A percentile compares a stretch with the other conserved stretches of the same genome.
Conservation (phyloP, 192 early-diverging fungal genomes). For the Coemansia sp. region DNA sequence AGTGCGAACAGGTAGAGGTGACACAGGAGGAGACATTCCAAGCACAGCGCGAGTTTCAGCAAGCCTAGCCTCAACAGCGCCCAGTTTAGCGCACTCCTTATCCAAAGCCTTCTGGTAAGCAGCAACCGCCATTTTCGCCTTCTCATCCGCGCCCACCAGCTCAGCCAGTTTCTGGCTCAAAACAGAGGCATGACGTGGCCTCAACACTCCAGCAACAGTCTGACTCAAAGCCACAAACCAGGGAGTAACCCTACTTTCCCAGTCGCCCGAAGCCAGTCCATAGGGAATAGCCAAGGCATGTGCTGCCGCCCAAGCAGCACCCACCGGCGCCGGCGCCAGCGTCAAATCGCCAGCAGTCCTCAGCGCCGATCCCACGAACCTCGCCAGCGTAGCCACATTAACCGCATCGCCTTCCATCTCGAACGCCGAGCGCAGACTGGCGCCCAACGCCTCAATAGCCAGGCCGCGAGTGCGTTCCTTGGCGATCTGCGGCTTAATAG, state of each 20-base stretch:
- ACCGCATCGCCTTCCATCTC: slow-evolving; percentile 16
- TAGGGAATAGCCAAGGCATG: slow-evolving; percentile 28
- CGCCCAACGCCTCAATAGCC: slow-evolving; percentile 16
- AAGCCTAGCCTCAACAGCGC: slow-evolving; percentile 44
- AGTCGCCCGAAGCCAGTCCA: slow-evolving; percentile 14
- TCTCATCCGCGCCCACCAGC: neutral
- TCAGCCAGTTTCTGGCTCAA: slow-evolving; percentile 8
- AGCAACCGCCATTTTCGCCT: slow-evolving; percentile 5
- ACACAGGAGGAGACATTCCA: slow-evolving; percentile 1
- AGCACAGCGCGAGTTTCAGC: slow-evolving; percentile 14
- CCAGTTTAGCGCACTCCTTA: slow-evolving; percentile 39
- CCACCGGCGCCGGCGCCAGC: slow-evolving; percentile 35
- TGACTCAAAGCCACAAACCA: slow-evolving; percentile 50
- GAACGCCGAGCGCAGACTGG: slow-evolving; percentile 23
- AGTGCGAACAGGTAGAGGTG: neutral
- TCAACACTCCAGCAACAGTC: slow-evolving; percentile 39
- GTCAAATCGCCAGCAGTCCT: slow-evolving; percentile 2
- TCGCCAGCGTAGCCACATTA: slow-evolving; percentile 37
- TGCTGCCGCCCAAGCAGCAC: slow-evolving; percentile 25
- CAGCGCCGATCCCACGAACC: slow-evolving; percentile 33
- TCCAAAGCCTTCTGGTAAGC: slow-evolving; percentile 44
- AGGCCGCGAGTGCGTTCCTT: slow-evolving; percentile 16
- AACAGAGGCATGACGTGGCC: slow-evolving; percentile 46
- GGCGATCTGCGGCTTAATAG: slow-evolving; percentile 21
- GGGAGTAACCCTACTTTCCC: slow-evolving; percentile 25